Base-by-base conservation (phyloP, 1,139 yeast species). In the Keqinozyma sinolaborantium region DNA sequence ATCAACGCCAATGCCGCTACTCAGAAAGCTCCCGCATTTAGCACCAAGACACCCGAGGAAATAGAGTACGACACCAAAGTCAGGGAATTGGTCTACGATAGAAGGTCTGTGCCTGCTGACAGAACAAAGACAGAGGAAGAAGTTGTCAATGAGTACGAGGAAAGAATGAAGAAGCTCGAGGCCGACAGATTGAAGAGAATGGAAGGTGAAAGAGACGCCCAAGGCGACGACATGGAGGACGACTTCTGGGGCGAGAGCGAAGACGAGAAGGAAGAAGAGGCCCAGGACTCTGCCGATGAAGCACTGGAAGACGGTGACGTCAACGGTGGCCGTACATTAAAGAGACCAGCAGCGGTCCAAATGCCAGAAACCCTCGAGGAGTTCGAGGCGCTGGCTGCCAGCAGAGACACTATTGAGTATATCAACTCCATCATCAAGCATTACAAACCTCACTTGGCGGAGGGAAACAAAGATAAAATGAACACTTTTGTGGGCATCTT, bases 101-200 rank as follows among this genome's bases (percentile, higher is more conserved):
- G 83, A 50, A 74, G 97, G 47, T 90, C 97, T 1, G 88, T 77
- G 7, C 98, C 98, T n/a, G 79, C 94, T n/a, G 96, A 88, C 39
- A 73, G 97, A 56, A 88, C 97, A 1, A 87, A 90, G 59, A 90
- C 97, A 0, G 86, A 77, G 1, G 96, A 92, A 53, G 98, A 94
- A 56, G 40, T 88, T 14, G 72, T 67, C 26, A 66, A 72, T 33
- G 96, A 86, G 50, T 77, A 76, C 42, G 77, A 73, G 5, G 88
- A 80, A 24, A 78, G 74, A 47, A 68, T 73, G 60, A 76, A 77
- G 47, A 75, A 78, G 47, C 67, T 87, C 39, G 97, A 88, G 52
- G 77, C 74, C 29, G 94, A 79, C 35, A 73, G 97, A 55, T 53
- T 75, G 41, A 78, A 77, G 40, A 78, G 99, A 64, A 92, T 94